Percentiles rank a stretch among this genome's conserved stretches.
phyloP scores from a whole-genome alignment of 495 filamentous ascomycete species.

The Aspergillus nidulans region DNA sequence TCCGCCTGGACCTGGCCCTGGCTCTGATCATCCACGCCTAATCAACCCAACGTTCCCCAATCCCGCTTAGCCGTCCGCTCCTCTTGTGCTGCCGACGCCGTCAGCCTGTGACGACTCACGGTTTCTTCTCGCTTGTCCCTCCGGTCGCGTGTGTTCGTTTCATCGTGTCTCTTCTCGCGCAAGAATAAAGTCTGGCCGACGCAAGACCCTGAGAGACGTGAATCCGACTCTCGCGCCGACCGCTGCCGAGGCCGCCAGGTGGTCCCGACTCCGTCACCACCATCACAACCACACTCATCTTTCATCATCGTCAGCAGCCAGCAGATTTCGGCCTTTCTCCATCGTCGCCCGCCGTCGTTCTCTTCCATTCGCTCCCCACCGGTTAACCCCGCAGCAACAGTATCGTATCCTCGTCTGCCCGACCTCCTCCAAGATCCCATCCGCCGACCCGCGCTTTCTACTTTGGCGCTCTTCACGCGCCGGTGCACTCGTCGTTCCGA shows the following conservation, averaged over 20 bases:
- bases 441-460: conserved; percentile 11
- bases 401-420: conserved; percentile 1
- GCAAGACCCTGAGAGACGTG: background rate
- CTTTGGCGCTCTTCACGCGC: conserved; percentile 31
- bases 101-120: background rate
- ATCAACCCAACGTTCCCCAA: conserved; percentile 4
- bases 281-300: conserved; percentile 18
- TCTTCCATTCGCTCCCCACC: background rate
- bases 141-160: conserved; percentile 16
- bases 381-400: conserved; percentile 1
- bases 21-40: background rate
- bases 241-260: conserved; percentile 29
- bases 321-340: conserved; percentile 3
- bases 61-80: conserved; percentile 6
- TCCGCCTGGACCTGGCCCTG: background rate
- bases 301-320: conserved; percentile 12
- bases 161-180: background rate
- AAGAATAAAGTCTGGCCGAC: background rate
- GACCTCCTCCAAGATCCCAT: background rate
- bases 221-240: conserved; percentile 18
- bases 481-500: conserved; percentile 36
- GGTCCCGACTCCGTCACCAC: conserved; percentile 23
- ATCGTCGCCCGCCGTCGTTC: conserved; percentile 2
- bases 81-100: background rate
- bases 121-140: background rate